phyloP scores from a whole-genome alignment of 2,329 filamentous ascomycete species.

The Elsinoe perseae region DNA sequence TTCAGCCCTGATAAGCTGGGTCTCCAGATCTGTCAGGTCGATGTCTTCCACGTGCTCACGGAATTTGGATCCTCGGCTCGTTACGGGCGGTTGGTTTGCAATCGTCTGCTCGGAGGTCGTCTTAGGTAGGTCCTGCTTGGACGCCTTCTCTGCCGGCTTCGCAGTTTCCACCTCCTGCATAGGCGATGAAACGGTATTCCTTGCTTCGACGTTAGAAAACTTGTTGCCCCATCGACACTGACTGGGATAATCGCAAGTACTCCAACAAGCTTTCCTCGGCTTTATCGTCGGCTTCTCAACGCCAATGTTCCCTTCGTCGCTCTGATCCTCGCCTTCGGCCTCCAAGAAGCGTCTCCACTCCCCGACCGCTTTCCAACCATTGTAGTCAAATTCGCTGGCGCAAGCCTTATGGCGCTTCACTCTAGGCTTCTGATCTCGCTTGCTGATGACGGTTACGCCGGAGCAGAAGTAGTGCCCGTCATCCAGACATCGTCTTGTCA shows the following conservation, averaged over 20 bases:
- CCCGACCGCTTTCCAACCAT: conserved; percentile 43
- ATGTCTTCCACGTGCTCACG: conserved; percentile 6
- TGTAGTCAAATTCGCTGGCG: conserved; percentile 46
- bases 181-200: conserved; percentile 24
- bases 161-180: conserved; percentile 13
- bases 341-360: conserved; percentile 34
- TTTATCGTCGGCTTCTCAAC: background rate
- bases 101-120: conserved; percentile 27
- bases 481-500: conserved; percentile 46
- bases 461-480: conserved; percentile 50
- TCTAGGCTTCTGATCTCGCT: conserved; percentile 25
- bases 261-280: conserved; percentile 36
- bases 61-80: background rate
- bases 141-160: background rate
- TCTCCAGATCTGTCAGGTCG: background rate
- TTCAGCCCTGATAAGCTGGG: background rate
- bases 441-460: conserved; percentile 35
- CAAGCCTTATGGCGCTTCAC: conserved; percentile 37
- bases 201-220: background rate
- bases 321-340: conserved; percentile 21
- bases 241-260: conserved; percentile 39
- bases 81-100: conserved; percentile 15
- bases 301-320: conserved; percentile 16
- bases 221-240: conserved; percentile 37
- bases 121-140: conserved; percentile 14